phyloP scores from a whole-genome alignment of 495 filamentous ascomycete genomes.

The Penicillium pancosmium region DNA sequence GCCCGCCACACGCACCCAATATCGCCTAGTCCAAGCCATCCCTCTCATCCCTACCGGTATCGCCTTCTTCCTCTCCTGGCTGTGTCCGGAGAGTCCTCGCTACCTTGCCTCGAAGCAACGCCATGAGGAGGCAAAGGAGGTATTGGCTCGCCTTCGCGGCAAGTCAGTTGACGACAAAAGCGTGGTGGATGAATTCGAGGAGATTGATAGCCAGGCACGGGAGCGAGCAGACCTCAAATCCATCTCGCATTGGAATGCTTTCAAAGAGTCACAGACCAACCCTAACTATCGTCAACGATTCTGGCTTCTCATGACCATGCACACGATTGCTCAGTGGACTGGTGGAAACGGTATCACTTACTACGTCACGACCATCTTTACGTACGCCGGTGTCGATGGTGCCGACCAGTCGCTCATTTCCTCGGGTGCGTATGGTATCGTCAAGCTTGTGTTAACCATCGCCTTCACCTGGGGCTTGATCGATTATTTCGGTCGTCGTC shows the following conservation, averaged over 20 bases:
- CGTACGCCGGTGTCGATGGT: constrained; percentile 41
- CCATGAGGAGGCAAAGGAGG: constrained; percentile 34
- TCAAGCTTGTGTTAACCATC: constrained; percentile 52
- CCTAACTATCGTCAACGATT: constrained; percentile 50
- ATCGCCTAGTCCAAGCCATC: constrained; percentile 48
- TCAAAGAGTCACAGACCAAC: constrained; percentile 45
- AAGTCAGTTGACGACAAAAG: constrained; percentile 30
- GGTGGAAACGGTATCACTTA: constrained; percentile 54
- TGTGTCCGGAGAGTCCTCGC: constrained; percentile 45
- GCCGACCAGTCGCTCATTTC: constrained; percentile 37
- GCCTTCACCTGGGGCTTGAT: constrained; percentile 51
- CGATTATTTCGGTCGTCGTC: constrained; percentile 45
- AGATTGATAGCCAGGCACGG: constrained; percentile 38
- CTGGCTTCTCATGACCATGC: constrained; percentile 49
- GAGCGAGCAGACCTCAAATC: constrained; percentile 30
- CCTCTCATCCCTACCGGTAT: constrained; percentile 45
- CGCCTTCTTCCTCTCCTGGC: constrained; percentile 39
- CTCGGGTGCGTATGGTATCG: constrained; percentile 48
- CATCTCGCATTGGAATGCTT: constrained; percentile 41
- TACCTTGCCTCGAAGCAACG: constrained; percentile 44
- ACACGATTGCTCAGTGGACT: constrained; percentile 50
- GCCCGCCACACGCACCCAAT: constrained; percentile 41
- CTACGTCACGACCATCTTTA: constrained; percentile 47
- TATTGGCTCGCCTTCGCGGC: constrained; percentile 46
- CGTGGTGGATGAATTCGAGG: constrained; percentile 39